A percentile compares a stretch with the other conserved stretches of the same genome.
phyloP scores from a whole-genome alignment of 2,329 filamentous ascomycete genomes.

The Aspergillus eucalypticola region DNA sequence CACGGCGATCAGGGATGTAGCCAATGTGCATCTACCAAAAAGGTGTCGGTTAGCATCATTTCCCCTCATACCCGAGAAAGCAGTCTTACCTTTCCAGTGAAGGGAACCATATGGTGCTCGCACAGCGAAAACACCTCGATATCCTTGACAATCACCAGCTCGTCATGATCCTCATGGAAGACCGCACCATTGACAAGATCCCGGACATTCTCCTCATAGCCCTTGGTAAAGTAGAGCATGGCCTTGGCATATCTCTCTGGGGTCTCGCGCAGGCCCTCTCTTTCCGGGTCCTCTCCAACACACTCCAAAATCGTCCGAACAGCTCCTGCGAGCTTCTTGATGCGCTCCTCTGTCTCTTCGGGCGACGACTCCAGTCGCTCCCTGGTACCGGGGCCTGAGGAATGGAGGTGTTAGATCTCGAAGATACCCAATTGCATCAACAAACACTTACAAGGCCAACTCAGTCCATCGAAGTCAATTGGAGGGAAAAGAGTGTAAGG shows the following conservation, averaged over 20 bases:
- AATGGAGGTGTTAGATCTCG: constrained; percentile 12
- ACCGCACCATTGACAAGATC: constrained; percentile 92
- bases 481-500: constrained; percentile 53
- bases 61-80: background rate
- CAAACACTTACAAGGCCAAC: constrained; percentile 52
- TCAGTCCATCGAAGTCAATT: constrained; percentile 54
- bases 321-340: constrained; percentile 63
- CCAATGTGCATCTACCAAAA: constrained; percentile 87
- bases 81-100: constrained; percentile 77
- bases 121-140: constrained; percentile 94
- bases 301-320: constrained; percentile 66
- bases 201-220: constrained; percentile 90
- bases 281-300: constrained; percentile 65
- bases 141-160: constrained; percentile 96
- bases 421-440: background rate
- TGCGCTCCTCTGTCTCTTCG: constrained; percentile 57
- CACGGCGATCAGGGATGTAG: constrained; percentile 88
- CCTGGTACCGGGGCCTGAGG: constrained; percentile 48
- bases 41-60: constrained; percentile 9
- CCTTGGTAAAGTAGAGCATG: constrained; percentile 92
- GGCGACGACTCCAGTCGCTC: constrained; percentile 58
- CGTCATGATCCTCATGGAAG: constrained; percentile 95
- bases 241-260: constrained; percentile 92
- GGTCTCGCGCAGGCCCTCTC: constrained; percentile 64
- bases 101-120: constrained; percentile 96